These are phyloP conservation scores for Striga hermonthica DNA, from an alignment of 305 asterid genomes.

Conservation along the genomic window DNA sequence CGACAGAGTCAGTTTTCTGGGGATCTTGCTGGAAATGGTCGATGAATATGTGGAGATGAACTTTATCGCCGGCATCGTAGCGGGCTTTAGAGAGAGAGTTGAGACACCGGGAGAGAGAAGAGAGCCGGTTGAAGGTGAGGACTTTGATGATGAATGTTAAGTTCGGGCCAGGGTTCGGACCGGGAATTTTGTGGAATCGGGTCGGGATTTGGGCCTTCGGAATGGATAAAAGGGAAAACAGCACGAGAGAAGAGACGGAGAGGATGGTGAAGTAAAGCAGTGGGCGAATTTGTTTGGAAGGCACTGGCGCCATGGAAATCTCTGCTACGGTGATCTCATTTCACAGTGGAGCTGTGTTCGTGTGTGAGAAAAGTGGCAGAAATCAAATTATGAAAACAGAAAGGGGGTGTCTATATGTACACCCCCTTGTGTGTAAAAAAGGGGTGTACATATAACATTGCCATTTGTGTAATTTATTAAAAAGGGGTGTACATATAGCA, in stretches of 20 bases:
- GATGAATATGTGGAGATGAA: constrained; percentile 54
- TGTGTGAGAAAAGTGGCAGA: constrained; percentile 10
- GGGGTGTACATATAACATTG: too few relatives aligned
- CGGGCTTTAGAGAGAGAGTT: constrained; percentile 51
- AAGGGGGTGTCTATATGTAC: too few relatives aligned
- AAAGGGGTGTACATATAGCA: too few relatives aligned
- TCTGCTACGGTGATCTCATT: constrained; percentile 4
- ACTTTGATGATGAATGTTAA: constrained; percentile 72
- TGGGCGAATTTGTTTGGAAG: constrained; percentile 37
- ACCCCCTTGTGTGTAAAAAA: too few relatives aligned
- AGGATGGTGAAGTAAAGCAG: constrained; percentile 43
- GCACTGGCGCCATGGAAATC: constrained; percentile 34
- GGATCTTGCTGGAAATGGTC: constrained; percentile 49
- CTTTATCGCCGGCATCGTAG: constrained; percentile 44
- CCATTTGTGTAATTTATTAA: too few relatives aligned
- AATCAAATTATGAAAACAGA: too few relatives aligned
- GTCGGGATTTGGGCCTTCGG: constrained; percentile 32
- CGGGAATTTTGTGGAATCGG: constrained; percentile 30
- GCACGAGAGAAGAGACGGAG: constrained; percentile 39
- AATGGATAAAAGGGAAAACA: constrained; percentile 39
- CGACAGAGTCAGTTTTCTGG: constrained; percentile 29
- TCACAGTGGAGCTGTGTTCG: neutral
- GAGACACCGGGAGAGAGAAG: constrained; percentile 66
- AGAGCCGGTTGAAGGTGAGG: constrained; percentile 62
- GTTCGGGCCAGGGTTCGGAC: constrained; percentile 30